Conservation (phyloP, 2,329 filamentous ascomycete genomes). For the Penicillium sp. region DNA sequence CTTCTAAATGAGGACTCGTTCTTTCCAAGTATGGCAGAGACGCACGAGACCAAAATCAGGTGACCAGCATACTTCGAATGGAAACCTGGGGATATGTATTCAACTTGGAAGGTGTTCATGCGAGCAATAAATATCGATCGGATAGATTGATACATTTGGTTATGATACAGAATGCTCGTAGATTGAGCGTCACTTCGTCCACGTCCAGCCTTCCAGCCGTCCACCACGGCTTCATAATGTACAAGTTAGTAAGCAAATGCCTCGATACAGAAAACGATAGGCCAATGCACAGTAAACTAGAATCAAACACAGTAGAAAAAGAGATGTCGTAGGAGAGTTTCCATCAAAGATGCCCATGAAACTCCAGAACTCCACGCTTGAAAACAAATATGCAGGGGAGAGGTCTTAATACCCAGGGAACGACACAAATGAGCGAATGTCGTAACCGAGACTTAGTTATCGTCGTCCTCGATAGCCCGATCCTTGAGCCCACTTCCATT, state of each 20-base stretch:
- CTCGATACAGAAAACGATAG: slow-evolving; percentile 10
- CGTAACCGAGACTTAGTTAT: slow-evolving; percentile 12
- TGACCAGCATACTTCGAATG: neutral
- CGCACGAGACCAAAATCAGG: neutral
- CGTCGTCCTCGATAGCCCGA: slow-evolving; percentile 28
- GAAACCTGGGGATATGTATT: neutral
- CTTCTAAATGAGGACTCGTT: neutral
- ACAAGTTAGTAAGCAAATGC: slow-evolving; percentile 12
- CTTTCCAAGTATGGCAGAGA: neutral
- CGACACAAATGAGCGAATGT: neutral
- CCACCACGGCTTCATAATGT: slow-evolving; percentile 8
- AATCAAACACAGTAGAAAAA: slow-evolving; percentile 1
- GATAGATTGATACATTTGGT: neutral
- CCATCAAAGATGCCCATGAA: slow-evolving; percentile 8
- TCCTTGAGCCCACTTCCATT: slow-evolving; percentile 32
- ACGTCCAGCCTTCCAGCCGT: neutral
- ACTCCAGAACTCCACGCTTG: slow-evolving; percentile 27
- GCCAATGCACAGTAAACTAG: neutral
- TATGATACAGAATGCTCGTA: slow-evolving; percentile 1
- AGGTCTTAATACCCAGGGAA: neutral
- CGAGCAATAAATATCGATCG: neutral
- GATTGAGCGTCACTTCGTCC: neutral
- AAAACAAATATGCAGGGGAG: slow-evolving; percentile 14
- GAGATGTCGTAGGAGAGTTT: slow-evolving; percentile 23
- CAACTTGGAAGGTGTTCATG: neutral